Base-by-base conservation (phyloP, 78 protist species). In the Pigoraptor vietnamica region DNA sequence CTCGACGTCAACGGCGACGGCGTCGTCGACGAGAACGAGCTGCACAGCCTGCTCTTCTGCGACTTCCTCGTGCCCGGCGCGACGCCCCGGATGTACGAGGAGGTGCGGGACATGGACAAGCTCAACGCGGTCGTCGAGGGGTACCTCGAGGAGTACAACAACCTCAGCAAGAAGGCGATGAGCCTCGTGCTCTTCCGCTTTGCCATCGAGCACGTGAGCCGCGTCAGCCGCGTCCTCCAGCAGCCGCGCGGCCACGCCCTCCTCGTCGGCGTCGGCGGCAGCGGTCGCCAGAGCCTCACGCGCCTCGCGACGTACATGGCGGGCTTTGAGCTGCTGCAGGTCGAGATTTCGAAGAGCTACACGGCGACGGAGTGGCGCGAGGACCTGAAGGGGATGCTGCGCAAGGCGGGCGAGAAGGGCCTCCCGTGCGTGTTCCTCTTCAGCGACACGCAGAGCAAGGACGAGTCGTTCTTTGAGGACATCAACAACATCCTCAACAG, bases 231-330 rank as follows among this genome's bases (percentile, higher is more conserved):
- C 6, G 88, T 97, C 37, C n/a, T 98, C n/a, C 90, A 95, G 23
- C 97, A 92, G 87, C 97, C 98, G 25, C 87, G 39, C 56, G 98
- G 98, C 89, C 95, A 98, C 55, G 96, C 97, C 0, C 89, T 98
- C 86, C 94, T 98, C 37, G 94, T 98, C 24, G 99, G 99, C 34
- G 97, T 98, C 35, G 97, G 98, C 6, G 99, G 99, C 36, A 90
- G 97, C 24, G 99, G 99, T 2, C 90, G 98, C 32, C 95, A 93
- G 90, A 91, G 95, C 21, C 88, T 98, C 37, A 93, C 99, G 36
- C 89, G 98, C 32, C 95, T 98, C 24, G 98, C 98, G 0, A 93
- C 98, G 37, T 96, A 83, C 90, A 92, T 96, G 48, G 90, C 94
- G 34, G 98, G 95, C 34, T 91, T 67, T 67, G 87, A 90, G 36